Evolutionary conservation across 331 rosid genomes (phyloP), one percentile per base, ranked within the genome.

Genomic region (Spiraea crenata): DNA sequence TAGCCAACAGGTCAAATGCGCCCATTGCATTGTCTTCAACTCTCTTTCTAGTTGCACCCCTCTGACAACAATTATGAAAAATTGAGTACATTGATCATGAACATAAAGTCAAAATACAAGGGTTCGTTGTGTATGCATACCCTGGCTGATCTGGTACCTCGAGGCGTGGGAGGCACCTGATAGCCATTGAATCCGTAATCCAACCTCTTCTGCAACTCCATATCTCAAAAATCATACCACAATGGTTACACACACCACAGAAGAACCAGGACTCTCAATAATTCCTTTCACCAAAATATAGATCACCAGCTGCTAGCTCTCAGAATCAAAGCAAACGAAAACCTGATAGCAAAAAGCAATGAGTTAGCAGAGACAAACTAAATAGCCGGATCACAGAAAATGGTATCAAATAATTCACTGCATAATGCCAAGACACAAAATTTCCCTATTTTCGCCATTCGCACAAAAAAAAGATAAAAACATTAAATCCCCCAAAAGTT

Each of bases 1-100:
- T 83, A 73, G 98, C 98, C 93, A 92, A 76, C 78, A 92, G 83
- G 82, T 92, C 98, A 82, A 92, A 88, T 64, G 98, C 87, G 9
- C 87, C 86, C 87, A 90, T 73, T 79, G 82, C 81, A 61, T 77
- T 82, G 57, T 79, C 86, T 54, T 88, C 90, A 67, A 45, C 71
- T 60, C 82, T 75, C 76, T 75, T 86, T 60, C 79, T 75, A 82
- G 69, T 67, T 34, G 73, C 63, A 54, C 85, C 62, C 67, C 87
- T 82, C 83, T 79, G 38, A 59, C 57, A 82, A 78, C 77, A 50
- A 76, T 45, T 52, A 51, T 31, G 10, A 59, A 71, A 25, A 74
- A 72, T 19, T 62, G 65, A 55, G 49, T 72, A 67, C 48, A 50
- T 46, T 57, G 44, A 46, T 77, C 31, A 63, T n/a, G 39, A 7